Percentiles rank a stretch among this genome's conserved stretches.
phyloP scores from a whole-genome alignment of 1,284 basidiomycete genomes.

The Ganoderma meredithae region DNA sequence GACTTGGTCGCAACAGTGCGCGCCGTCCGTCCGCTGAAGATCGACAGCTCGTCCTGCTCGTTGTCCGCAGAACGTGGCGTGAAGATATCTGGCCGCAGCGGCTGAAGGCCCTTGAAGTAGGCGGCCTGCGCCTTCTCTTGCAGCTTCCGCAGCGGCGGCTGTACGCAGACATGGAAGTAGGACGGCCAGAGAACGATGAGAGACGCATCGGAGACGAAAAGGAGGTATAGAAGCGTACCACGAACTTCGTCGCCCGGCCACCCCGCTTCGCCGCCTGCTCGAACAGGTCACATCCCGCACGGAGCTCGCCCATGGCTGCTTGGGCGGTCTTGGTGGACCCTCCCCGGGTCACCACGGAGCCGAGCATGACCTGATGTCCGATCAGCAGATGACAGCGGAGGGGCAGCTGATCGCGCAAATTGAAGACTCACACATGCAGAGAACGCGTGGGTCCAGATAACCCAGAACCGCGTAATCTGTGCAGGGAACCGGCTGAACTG shows the following conservation, averaged over 20 bases:
- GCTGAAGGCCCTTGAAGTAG: conserved; percentile 54
- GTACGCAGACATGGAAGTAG: not conserved
- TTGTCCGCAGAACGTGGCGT: conserved; percentile 48
- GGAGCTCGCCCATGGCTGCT: conserved; percentile 68
- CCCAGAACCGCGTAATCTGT: conserved; percentile 54
- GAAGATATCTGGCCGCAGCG: conserved; percentile 62
- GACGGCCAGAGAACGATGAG: not conserved
- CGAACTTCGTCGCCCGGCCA: conserved; percentile 69
- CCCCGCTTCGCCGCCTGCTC: conserved; percentile 63
- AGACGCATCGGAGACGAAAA: conserved; percentile 7
- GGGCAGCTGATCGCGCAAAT: not conserved
- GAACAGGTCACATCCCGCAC: conserved; percentile 66
- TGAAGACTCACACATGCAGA: conserved; percentile 61
- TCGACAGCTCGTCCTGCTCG: conserved; percentile 68
- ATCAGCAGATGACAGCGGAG: not conserved
- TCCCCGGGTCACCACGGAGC: conserved; percentile 72
- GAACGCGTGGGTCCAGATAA: conserved; percentile 68
- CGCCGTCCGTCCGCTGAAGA: conserved; percentile 71
- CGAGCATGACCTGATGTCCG: conserved; percentile 65
- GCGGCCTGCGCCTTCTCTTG: conserved; percentile 66
- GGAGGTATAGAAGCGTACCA: conserved; percentile 50
- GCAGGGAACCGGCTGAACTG: conserved; percentile 52
- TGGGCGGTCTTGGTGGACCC: conserved; percentile 69
- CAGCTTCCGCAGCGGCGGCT: conserved; percentile 70
- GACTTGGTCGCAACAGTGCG: conserved; percentile 61